Evolutionary conservation across 257 asterid genomes (phyloP).

Genomic region (Solanum chiquidenum): DNA sequence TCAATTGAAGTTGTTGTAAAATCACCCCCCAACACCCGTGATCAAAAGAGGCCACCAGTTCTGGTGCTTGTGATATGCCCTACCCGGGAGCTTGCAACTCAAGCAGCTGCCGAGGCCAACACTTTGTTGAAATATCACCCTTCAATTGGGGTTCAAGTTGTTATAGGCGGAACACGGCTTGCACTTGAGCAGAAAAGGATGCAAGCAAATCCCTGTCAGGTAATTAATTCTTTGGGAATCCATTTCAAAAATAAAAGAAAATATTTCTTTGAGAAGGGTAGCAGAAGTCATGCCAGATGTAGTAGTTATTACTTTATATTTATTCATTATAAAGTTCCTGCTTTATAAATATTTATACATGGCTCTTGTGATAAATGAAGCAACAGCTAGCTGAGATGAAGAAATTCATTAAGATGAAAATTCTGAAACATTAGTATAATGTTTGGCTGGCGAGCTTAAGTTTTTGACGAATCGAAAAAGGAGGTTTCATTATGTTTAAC

Average conservation of each 20-base stretch:
- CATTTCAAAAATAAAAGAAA: background rate
- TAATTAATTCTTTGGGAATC: background rate
- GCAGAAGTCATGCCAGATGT: background rate
- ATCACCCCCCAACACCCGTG: slow-evolving; percentile 39
- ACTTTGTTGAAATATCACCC: slow-evolving; percentile 80
- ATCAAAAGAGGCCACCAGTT: slow-evolving; percentile 64
- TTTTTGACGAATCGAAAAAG: background rate
- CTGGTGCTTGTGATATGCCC: slow-evolving; percentile 87
- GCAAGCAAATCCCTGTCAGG: slow-evolving; percentile 98
- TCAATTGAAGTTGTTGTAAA: slow-evolving; percentile 72
- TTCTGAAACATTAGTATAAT: background rate
- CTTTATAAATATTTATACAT: background rate
- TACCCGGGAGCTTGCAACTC: slow-evolving; percentile 90
- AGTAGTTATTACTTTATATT: background rate
- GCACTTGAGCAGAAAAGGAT: slow-evolving; percentile 79
- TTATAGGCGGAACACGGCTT: slow-evolving; percentile 89
- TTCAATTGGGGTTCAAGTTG: slow-evolving; percentile 93
- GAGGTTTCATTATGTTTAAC: background rate
- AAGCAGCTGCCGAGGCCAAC: slow-evolving; percentile 92
- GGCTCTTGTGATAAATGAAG: background rate
- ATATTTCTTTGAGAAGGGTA: background rate
- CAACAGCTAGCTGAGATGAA: background rate
- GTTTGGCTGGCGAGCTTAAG: background rate
- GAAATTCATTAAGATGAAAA: background rate
- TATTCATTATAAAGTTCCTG: background rate